These are phyloP conservation scores for Kwoniella sp. DNA, from an alignment of 768 basidiomycete genomes.

Conservation along the genomic window DNA sequence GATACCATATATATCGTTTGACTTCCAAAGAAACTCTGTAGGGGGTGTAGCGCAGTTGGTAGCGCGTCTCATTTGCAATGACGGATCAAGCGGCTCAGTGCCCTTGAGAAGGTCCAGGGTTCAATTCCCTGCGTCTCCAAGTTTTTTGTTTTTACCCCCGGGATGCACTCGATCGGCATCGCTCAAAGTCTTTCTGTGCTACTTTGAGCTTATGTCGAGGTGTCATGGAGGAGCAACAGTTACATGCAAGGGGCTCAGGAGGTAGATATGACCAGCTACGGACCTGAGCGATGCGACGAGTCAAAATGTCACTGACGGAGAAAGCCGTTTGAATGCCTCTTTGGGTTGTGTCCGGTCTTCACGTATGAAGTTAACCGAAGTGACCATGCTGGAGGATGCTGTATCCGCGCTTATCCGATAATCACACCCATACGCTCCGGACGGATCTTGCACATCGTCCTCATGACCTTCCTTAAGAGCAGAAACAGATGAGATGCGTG, in stretches of 20 bases:
- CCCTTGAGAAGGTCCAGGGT: slow-evolving; percentile 21
- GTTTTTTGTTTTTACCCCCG: slow-evolving; percentile 1
- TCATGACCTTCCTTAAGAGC: background rate
- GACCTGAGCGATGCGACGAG: background rate
- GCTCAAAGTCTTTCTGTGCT: too few relatives aligned
- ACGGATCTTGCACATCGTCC: background rate
- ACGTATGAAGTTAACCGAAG: background rate
- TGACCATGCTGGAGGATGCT: background rate
- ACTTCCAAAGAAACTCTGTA: background rate
- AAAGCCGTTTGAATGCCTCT: background rate
- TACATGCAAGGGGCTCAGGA: too few relatives aligned
- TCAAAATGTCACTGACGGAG: background rate
- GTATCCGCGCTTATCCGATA: background rate
- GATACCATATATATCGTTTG: slow-evolving; percentile 1
- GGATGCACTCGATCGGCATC: too few relatives aligned
- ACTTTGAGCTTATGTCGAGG: too few relatives aligned
- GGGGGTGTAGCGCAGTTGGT: slow-evolving; percentile 16
- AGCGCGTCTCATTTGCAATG: slow-evolving; percentile 20
- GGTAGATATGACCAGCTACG: background rate
- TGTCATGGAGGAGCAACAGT: too few relatives aligned
- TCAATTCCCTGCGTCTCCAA: slow-evolving; percentile 23
- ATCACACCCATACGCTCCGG: background rate
- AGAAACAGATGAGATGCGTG: background rate
- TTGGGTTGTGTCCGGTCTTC: background rate
- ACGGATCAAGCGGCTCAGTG: background rate